Base-by-base conservation (phyloP, 2,329 filamentous ascomycete genomes). In the Penicillium sp. region DNA sequence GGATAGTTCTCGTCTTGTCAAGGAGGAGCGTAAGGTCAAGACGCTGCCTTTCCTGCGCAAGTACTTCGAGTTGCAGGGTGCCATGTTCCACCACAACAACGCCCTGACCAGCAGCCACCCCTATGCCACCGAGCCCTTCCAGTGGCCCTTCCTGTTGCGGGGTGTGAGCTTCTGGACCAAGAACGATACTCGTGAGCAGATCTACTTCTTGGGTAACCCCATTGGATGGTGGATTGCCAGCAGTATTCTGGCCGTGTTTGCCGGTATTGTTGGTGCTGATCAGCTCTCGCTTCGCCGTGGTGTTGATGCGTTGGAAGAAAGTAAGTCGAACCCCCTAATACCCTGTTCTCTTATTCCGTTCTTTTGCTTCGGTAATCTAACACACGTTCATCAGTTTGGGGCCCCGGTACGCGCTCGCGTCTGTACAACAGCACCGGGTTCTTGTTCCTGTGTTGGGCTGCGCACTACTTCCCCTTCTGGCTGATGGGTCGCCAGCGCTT, bases 31-130 rank as follows among this genome's bases (percentile, higher is more conserved):
- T 68, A 83, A 93, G 78, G 84, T 93, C 71, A 97, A 95, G 81
- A 82, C 82, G 21, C 75, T 97, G 70, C 87, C 92, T 19, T 99
- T 99, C 83, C 78, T 97, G 64, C 86, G 84, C 70, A 99, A 99
- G 80, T 99, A 93, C 83, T 86, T 97, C 63, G 94, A 99, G 80
- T 84, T 99, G 57, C 94, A 99, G 78, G 87, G 93, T 49, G 91
- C 92, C 68, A 99, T 99, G 92, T 99, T 99, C 84, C 93, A 90
- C 84, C 94, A 99, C 82, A 99, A 99, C 84, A 97, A 92, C 76
- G 93, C 95, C 69, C 81, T 99, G 72, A 99, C 94, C 44, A 95
- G 92, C 79, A 96, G 91, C 72, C 94, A 99, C 75, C 94, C 94
- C 1, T 99, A 99, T 75, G 86, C 94, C 41, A 96, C 91, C 68